These are phyloP conservation scores for Lactifluus subvellereus DNA, from an alignment of 768 basidiomycete species.

Conservation along the genomic window DNA sequence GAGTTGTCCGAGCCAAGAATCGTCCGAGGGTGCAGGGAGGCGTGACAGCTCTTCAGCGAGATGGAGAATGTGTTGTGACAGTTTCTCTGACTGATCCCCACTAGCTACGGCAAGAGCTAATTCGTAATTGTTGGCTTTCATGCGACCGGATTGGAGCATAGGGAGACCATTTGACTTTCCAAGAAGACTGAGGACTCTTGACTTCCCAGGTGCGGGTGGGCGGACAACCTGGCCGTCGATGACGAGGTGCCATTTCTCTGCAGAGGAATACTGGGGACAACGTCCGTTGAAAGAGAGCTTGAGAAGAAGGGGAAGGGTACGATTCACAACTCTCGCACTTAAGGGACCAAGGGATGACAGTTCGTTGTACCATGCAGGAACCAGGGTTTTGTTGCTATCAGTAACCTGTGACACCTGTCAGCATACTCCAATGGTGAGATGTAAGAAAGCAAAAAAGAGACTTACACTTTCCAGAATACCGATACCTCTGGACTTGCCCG, in stretches of 20 bases:
- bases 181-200: conserved; percentile 44
- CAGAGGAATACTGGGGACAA: conserved; percentile 49
- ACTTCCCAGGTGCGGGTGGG: conserved; percentile 40
- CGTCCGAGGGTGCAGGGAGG: conserved; percentile 27
- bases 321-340: conserved; percentile 38
- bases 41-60: conserved; percentile 37
- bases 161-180: conserved; percentile 42
- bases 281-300: conserved; percentile 53
- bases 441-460: not conserved
- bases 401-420: not conserved
- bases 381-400: not conserved
- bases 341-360: conserved; percentile 42
- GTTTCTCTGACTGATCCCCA: conserved; percentile 35
- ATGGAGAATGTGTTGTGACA: conserved; percentile 35
- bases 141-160: conserved; percentile 38
- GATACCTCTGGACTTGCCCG: conserved; percentile 62
- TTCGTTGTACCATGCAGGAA: conserved; percentile 54
- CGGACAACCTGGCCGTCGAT: conserved; percentile 32
- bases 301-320: conserved; percentile 63
- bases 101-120: conserved; percentile 45
- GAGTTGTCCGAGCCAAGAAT: conserved; percentile 59
- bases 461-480: conserved; percentile 31
- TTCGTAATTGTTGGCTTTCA: conserved; percentile 38
- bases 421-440: not conserved
- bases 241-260: conserved; percentile 66